Evolutionary conservation across 345 rosid genomes (phyloP).

Genomic region (Reutealis trisperma): DNA sequence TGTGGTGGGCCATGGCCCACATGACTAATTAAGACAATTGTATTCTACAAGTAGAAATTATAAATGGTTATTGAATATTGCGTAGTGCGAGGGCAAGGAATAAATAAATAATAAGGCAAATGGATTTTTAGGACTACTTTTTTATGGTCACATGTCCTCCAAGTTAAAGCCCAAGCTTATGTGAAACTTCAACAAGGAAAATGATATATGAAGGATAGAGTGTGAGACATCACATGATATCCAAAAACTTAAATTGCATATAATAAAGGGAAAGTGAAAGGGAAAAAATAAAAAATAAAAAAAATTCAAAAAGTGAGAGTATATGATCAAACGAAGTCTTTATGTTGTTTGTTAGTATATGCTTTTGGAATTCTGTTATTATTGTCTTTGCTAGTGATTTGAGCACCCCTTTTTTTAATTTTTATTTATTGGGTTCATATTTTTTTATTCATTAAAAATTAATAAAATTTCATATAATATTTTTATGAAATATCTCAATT

Average conservation of each 20-base stretch:
- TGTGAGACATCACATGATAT: not conserved
- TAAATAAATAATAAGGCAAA: no score
- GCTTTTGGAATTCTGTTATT: not conserved
- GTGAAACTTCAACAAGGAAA: no score
- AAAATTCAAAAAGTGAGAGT: not conserved
- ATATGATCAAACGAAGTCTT: not conserved
- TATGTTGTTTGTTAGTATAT: not conserved
- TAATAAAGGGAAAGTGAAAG: not conserved
- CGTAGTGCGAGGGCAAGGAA: no score
- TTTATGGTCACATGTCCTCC: not conserved
- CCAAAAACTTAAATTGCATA: not conserved
- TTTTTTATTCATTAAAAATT: no score
- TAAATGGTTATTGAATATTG: no score
- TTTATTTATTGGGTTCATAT: no score
- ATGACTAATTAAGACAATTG: no score
- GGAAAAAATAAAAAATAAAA: no score
- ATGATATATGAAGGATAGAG: no score
- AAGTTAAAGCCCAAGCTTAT: not conserved
- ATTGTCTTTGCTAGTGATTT: not conserved
- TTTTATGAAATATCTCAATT: no score
- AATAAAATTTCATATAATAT: no score
- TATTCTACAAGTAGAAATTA: no score
- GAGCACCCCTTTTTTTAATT: not conserved
- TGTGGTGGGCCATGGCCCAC: slow-evolving; percentile 4
- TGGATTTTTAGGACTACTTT: not conserved